A percentile compares a stretch with the other conserved stretches of the same genome.
phyloP scores from a whole-genome alignment of 2,329 filamentous ascomycete species.

The Diaporthe longicolla region DNA sequence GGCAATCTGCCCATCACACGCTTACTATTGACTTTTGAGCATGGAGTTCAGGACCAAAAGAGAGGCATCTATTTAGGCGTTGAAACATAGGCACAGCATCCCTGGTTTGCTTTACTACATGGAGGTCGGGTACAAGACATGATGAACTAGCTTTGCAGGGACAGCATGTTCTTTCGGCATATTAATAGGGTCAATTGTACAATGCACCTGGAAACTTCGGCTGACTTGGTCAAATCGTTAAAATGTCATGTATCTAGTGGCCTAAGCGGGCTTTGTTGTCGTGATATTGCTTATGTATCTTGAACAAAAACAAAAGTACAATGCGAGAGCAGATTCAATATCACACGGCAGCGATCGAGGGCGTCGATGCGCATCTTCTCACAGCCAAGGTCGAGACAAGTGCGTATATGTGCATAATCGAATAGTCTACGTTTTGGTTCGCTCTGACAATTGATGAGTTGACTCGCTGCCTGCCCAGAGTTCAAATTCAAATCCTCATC shows the following conservation, averaged over 20 bases:
- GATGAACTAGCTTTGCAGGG: not conserved
- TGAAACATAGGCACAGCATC: conserved; percentile 9
- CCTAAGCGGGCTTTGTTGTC: not conserved
- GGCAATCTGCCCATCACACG: not conserved
- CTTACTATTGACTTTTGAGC: conserved; percentile 26
- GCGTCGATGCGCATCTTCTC: not conserved
- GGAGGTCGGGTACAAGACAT: not conserved
- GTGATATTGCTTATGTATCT: not conserved
- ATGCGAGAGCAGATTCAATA: not conserved
- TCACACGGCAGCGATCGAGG: not conserved
- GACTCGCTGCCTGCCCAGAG: not conserved
- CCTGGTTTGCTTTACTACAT: conserved; percentile 2
- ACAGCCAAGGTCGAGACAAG: no score
- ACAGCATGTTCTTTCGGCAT: not conserved
- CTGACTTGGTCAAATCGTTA: not conserved
- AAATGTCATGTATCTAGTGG: conserved; percentile 13
- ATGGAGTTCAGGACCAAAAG: conserved; percentile 37
- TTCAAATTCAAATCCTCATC: not conserved
- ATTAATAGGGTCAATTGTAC: conserved; percentile 1
- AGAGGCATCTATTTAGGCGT: not conserved
- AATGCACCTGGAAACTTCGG: conserved; percentile 12
- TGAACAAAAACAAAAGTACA: not conserved
- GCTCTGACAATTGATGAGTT: not conserved
- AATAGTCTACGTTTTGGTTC: not conserved
- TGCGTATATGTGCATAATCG: not conserved